Evolutionary conservation across 805 yeast species (phyloP), one percentile per base, ranked within the genome.

Genomic region (Ogataea paraovalis): DNA sequence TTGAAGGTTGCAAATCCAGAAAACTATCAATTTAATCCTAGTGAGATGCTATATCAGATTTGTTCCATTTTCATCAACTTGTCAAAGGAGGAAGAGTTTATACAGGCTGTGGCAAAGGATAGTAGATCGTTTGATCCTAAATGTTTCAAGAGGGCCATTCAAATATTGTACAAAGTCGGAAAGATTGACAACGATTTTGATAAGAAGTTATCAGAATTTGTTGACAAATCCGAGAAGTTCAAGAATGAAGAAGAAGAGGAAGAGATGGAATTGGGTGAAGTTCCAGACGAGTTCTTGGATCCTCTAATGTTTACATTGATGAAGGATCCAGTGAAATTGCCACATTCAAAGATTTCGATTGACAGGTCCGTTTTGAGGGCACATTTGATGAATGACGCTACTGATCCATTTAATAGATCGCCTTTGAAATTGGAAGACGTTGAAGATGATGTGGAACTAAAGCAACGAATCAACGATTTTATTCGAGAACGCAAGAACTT

Each of bases 291-390:
- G 65, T 94, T 84, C 62, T 77, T 94, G 57, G 99, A 94, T 71
- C 99, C 99, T 13, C 78, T 94, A 58, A 92, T 94, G 98, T 94
- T 75, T 66, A 87, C 97, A 1, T 64, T 94, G 42, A 94, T 94
- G 99, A 86, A 83, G 56, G 96, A 94, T 64, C 99, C 99, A 0
- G 99, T 94, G 4, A 84, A 78, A n/a, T 74, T 94, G 57, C 99
- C 99, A 8, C 74, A 87, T 8, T 88, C 97, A 0, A 85, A 80
- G 53, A 80, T 91, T 18, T 80, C 83, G 42, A 88, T 94, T 57
- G 99, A 94, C 65, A 74, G 95, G 62, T 78, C 94, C 33, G 94
- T 97, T 2, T 87, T 94, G 58, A 92, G 90, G 62, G 87, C 96
- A 3, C 99, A 94, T 72, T 72, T 94, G 49, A 76, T 94, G 65